These are phyloP conservation scores for Mycena kentingensis DNA, from an alignment of 768 basidiomycete genomes.

Conservation along the genomic window DNA sequence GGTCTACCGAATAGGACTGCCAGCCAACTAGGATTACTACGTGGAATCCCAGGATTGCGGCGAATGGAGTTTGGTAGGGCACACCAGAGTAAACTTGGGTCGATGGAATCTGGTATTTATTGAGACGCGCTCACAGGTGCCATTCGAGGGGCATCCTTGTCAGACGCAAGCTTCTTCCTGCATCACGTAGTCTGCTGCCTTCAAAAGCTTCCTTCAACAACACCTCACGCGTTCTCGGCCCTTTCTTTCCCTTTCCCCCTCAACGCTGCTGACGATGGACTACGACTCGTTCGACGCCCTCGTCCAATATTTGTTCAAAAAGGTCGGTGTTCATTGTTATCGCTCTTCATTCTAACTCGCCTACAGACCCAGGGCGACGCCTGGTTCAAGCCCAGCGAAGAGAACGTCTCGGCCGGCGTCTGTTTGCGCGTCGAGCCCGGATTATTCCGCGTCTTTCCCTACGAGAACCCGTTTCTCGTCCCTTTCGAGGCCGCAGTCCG, in stretches of 20 bases:
- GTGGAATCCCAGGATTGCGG: too few relatives aligned
- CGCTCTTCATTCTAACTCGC: not conserved
- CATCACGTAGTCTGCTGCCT: constrained; percentile 1
- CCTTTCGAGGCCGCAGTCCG: constrained; percentile 83
- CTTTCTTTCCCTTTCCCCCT: constrained; percentile 30
- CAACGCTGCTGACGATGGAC: constrained; percentile 53
- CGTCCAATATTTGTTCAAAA: constrained; percentile 77
- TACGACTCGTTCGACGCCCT: constrained; percentile 82
- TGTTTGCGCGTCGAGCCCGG: constrained; percentile 70
- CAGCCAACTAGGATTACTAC: too few relatives aligned
- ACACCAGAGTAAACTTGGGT: not conserved
- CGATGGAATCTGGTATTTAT: not conserved
- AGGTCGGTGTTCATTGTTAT: constrained; percentile 42
- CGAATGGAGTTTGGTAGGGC: not conserved
- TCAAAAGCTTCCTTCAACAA: constrained; percentile 8
- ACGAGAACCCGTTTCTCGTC: constrained; percentile 76
- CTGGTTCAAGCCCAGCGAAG: constrained; percentile 85
- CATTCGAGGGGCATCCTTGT: constrained; percentile 1
- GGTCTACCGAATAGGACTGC: too few relatives aligned
- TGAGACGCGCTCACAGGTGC: not conserved
- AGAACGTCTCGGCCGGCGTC: constrained; percentile 79
- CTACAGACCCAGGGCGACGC: constrained; percentile 75
- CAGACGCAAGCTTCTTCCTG: constrained; percentile 1
- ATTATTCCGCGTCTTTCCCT: constrained; percentile 80
- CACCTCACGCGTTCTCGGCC: constrained; percentile 24